phyloP scores from a whole-genome alignment of 805 yeast species.

The Spencermartinsiella europaea region DNA sequence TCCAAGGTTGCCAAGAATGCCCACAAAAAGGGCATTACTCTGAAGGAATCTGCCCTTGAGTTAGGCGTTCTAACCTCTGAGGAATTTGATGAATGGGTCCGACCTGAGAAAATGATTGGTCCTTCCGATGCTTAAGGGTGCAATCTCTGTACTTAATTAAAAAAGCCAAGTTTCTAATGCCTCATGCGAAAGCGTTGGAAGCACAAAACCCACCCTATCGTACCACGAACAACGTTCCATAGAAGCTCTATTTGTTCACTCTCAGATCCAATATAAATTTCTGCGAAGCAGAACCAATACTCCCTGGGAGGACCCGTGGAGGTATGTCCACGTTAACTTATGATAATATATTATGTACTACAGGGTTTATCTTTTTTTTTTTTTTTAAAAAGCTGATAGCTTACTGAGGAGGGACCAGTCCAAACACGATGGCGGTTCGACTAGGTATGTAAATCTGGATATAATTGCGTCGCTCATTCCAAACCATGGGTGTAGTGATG shows the following conservation, averaged over 20 bases:
- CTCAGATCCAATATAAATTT: too few species aligned
- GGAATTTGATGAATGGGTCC: constrained; percentile 95
- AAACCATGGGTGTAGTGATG: constrained; percentile 65
- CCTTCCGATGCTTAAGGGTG: constrained; percentile 50
- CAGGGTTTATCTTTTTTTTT: too few species aligned
- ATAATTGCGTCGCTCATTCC: constrained; percentile 78
- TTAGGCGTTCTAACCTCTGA: constrained; percentile 74
- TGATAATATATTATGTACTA: too few species aligned
- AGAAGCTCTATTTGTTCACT: too few species aligned
- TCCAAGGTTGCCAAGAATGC: constrained; percentile 98
- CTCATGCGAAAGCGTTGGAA: too few species aligned
- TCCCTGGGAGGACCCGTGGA: too few species aligned
- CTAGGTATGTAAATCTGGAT: constrained; percentile 77
- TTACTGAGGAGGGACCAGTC: constrained; percentile 23
- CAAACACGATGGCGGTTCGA: constrained; percentile 63
- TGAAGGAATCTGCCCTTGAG: constrained; percentile 92
- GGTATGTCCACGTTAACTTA: too few species aligned
- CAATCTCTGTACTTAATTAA: too few species aligned
- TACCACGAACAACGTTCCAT: too few species aligned
- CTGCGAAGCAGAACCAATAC: too few species aligned
- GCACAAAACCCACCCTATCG: too few species aligned
- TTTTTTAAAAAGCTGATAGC: background rate
- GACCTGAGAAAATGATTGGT: constrained; percentile 97
- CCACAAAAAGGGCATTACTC: constrained; percentile 93
- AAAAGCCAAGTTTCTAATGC: too few species aligned